Evolutionary conservation across 768 basidiomycete species (phyloP), one percentile per base, ranked within the genome.

Genomic region (Lactifluus pinguis): DNA sequence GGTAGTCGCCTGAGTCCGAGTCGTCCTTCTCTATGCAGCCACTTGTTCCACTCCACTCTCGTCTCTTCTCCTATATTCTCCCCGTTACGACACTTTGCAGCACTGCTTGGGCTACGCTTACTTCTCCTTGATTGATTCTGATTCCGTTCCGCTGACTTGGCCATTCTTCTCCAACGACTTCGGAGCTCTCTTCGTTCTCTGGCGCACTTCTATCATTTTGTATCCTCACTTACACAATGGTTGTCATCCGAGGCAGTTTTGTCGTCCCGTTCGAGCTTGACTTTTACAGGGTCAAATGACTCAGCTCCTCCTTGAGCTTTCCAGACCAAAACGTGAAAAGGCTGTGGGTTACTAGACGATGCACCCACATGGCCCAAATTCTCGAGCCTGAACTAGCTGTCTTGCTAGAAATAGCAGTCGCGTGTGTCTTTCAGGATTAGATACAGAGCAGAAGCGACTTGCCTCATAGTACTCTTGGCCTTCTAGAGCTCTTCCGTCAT

Each of bases 301-400:
- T 39, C 45, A 59, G 25, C 38, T 34, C 32, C 6, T 34, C 32
- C 6, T 25, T 25, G 25, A 25, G 2, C 25, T 25, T 34, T 34
- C 32, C 9, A 34, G 9, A 9, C 6, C 9, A 34, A 34, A 34
- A 34, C 6, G 32, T 9, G 4, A 34, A 34, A 1, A 9, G 32
- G 1, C 32, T 4, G 32, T 34, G 3, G 4, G 9, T 34, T 34
- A 34, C 32, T 1, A 63, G 25, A 25, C 25, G 25, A 25, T 25
- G 2, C 25, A 25, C 71, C 59, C 52, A 72, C 72, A 59, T 73
- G 73, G 29, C 73, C 69, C 71, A 71, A 72, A 51, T 73, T 72
- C 44, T 69, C 70, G 49, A 72, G 48, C 47, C 71, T 73, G 42
- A 15, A 25, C 4, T 38, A 17, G 53, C 15, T 25, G 25, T 25